A percentile compares a stretch with the other conserved stretches of the same genome.
phyloP scores from a whole-genome alignment of 352 stramenopile genomes.

The Globisporangium mamillatum region DNA sequence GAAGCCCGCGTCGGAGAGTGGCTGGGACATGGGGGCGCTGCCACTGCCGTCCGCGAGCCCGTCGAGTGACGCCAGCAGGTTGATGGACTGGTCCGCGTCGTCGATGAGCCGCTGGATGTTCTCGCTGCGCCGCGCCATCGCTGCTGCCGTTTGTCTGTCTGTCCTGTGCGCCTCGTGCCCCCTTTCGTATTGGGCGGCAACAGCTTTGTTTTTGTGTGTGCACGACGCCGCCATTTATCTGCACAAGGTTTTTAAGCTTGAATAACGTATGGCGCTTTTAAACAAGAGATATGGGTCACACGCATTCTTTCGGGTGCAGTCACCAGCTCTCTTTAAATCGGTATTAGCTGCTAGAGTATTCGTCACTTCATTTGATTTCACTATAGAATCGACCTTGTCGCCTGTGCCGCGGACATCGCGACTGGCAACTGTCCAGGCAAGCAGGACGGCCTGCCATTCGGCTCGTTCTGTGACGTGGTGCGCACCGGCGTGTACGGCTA shows the following conservation, averaged over 20 bases:
- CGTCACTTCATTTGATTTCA: too few species aligned
- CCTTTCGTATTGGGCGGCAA: neutral
- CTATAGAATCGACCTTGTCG: neutral
- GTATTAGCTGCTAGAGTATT: too few species aligned
- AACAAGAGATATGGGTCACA: too few species aligned
- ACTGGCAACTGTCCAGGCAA: conserved; percentile 5
- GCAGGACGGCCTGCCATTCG: conserved; percentile 4
- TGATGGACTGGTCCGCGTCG: conserved; percentile 66
- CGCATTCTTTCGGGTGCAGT: too few species aligned
- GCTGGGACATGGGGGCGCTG: neutral
- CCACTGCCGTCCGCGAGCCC: neutral
- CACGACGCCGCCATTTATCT: neutral
- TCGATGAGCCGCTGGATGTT: conserved; percentile 75
- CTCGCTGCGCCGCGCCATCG: conserved; percentile 37
- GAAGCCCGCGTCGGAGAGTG: neutral
- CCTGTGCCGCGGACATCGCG: conserved; percentile 10
- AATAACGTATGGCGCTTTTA: neutral
- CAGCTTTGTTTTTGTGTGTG: neutral
- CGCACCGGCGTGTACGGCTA: conserved; percentile 4
- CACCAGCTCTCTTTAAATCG: too few species aligned
- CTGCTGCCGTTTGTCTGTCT: conserved; percentile 3
- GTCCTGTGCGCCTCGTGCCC: neutral
- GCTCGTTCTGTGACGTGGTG: conserved; percentile 7
- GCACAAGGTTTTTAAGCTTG: neutral
- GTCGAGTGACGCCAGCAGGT: conserved; percentile 64